A percentile compares a stretch with the other conserved stretches of the same genome.
These are phyloP conservation scores for Purshia tridentata DNA, from an alignment of 306 rosid species.

Conservation along the genomic window DNA sequence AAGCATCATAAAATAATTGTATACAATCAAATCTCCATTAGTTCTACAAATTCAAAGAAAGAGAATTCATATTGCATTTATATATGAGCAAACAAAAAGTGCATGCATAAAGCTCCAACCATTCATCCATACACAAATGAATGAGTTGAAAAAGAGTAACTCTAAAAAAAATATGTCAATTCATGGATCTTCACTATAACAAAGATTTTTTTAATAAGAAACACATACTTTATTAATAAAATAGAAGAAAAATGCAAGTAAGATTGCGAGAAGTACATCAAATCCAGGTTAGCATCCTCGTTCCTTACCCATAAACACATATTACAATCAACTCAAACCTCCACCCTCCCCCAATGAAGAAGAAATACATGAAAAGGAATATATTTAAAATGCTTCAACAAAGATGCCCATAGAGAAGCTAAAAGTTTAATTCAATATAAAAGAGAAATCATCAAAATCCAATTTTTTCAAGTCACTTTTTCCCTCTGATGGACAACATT, in stretches of 20 bases:
- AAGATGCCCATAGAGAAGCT: background rate
- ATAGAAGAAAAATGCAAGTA: background rate
- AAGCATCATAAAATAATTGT: conserved; percentile 28
- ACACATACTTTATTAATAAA: background rate
- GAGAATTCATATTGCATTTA: background rate
- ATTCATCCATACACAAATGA: conserved; percentile 11
- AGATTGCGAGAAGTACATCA: background rate
- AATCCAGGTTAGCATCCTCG: background rate
- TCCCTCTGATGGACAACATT: background rate
- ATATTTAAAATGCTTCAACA: background rate
- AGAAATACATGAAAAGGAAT: background rate
- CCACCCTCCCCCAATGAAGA: background rate
- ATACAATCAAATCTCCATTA: background rate
- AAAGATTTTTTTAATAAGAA: background rate
- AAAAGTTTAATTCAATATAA: background rate
- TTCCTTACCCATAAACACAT: background rate
- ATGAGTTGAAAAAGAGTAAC: background rate
- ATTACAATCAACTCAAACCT: background rate
- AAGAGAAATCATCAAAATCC: background rate
- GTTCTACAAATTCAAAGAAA: background rate
- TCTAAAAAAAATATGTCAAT: background rate
- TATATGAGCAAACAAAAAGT: conserved; percentile 24
- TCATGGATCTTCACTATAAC: background rate
- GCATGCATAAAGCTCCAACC: conserved; percentile 12
- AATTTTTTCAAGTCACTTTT: background rate